Percentiles rank a stretch among this genome's conserved stretches.
phyloP scores from a whole-genome alignment of 1,284 basidiomycete species.

The Trichosporon ovoides region DNA sequence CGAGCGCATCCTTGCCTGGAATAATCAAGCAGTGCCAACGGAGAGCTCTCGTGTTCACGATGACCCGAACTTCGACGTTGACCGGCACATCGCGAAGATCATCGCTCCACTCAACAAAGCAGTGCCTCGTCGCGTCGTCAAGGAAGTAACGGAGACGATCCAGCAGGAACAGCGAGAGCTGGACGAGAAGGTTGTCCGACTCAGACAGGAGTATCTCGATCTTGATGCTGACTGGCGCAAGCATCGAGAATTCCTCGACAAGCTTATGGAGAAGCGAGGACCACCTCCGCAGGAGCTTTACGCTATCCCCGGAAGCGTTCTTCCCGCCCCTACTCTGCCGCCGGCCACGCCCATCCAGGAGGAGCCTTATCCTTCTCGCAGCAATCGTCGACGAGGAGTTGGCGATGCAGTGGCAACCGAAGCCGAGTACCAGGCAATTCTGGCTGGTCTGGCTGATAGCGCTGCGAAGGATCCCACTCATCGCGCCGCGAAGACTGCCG shows the following conservation, averaged over 20 bases:
- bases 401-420: conserved; percentile 91
- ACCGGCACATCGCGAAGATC: conserved; percentile 19
- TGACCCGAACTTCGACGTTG: conserved; percentile 10
- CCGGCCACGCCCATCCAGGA: conserved; percentile 31
- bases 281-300: conserved; percentile 37
- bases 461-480: conserved; percentile 86
- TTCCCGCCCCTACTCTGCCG: conserved; percentile 26
- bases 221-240: conserved; percentile 66
- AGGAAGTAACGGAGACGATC: conserved; percentile 20
- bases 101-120: conserved; percentile 18
- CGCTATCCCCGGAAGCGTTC: conserved; percentile 27
- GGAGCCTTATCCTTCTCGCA: conserved; percentile 29
- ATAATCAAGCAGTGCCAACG: conserved; percentile 25
- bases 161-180: conserved; percentile 50
- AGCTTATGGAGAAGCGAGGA: conserved; percentile 41
- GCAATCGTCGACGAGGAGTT: conserved; percentile 31
- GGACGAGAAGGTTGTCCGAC: conserved; percentile 55
- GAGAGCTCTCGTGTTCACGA: conserved; percentile 14
- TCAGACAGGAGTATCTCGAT: conserved; percentile 63
- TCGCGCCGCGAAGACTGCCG: conserved; percentile 80
- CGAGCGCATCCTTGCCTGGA: conserved; percentile 29
- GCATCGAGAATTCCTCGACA: conserved; percentile 64
- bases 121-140: conserved; percentile 9
- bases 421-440: conserved; percentile 94
- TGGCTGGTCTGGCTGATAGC: conserved; percentile 84